These are phyloP conservation scores for Sclerotinia spermophila DNA, from an alignment of 2,329 filamentous ascomycete species.

Conservation along the genomic window DNA sequence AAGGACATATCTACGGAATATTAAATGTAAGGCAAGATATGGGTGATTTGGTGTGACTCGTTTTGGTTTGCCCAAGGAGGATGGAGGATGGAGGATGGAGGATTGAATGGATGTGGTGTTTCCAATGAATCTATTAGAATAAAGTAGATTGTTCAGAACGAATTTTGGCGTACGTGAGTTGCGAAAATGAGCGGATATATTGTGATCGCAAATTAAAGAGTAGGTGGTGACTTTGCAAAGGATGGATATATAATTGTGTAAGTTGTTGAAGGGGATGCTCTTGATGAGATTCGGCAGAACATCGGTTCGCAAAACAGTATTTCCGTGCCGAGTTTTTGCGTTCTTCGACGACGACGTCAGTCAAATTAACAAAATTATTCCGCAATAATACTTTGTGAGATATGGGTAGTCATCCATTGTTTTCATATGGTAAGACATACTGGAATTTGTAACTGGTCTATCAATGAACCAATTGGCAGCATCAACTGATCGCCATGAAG, in stretches of 20 bases:
- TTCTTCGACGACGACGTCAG: not conserved
- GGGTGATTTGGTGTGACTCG: not conserved
- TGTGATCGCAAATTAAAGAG: not conserved
- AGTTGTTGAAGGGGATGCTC: not conserved
- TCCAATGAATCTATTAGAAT: not conserved
- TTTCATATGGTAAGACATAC: not conserved
- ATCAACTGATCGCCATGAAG: not conserved
- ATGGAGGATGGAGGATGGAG: not conserved
- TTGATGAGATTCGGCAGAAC: not conserved
- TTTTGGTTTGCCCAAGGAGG: not conserved
- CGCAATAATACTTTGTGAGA: not conserved
- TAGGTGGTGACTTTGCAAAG: not conserved
- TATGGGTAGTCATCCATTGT: not conserved
- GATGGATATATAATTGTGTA: not conserved
- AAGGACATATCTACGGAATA: conserved; percentile 59
- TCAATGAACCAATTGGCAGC: not conserved
- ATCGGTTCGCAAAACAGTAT: conserved; percentile 3
- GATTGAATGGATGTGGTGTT: not conserved
- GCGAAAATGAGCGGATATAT: not conserved
- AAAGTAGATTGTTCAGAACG: not conserved
- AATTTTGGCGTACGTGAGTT: not conserved
- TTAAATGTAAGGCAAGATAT: not conserved
- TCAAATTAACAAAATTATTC: not conserved
- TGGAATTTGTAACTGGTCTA: no score
- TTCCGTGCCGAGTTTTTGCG: not conserved